A percentile compares a stretch with the other conserved stretches of the same genome.
Conservation (phyloP, 306 rosid genomes). For the Pueraria montana region DNA sequence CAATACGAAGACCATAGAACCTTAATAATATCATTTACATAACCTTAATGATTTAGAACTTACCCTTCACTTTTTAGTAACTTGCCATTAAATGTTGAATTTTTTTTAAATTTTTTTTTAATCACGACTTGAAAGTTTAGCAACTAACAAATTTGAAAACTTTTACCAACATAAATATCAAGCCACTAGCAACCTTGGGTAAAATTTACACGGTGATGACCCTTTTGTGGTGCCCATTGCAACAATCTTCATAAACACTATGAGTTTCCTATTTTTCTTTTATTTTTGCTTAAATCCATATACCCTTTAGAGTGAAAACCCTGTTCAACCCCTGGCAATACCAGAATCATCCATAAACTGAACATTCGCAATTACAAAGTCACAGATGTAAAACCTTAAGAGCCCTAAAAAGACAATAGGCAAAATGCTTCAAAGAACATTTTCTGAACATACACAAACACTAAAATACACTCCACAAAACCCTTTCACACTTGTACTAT, state of each 20-base stretch:
- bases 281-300: not conserved
- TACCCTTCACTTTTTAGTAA: too few relatives aligned
- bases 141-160: slow-evolving; percentile 21
- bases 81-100: slow-evolving; percentile 9
- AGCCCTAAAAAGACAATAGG: not conserved
- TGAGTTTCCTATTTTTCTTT: not conserved
- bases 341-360: slow-evolving; percentile 3
- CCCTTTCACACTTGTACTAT: not conserved
- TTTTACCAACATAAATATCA: not conserved
- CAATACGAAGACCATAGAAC: not conserved
- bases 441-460: not conserved
- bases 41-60: too few relatives aligned
- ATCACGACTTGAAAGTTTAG: not conserved
- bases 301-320: not conserved
- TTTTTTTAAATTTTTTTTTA: not conserved
- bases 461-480: not conserved
- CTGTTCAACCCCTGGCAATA: not conserved
- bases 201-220: not conserved
- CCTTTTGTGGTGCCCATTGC: not conserved
- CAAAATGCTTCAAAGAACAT: not conserved
- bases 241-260: not conserved
- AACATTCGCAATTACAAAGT: slow-evolving; percentile 1
- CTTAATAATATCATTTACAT: slow-evolving; percentile 3
- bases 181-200: slow-evolving; percentile 1
- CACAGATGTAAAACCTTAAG: not conserved